Conservation (phyloP, 2,329 filamentous ascomycete genomes). For the Fusarium humuli region DNA sequence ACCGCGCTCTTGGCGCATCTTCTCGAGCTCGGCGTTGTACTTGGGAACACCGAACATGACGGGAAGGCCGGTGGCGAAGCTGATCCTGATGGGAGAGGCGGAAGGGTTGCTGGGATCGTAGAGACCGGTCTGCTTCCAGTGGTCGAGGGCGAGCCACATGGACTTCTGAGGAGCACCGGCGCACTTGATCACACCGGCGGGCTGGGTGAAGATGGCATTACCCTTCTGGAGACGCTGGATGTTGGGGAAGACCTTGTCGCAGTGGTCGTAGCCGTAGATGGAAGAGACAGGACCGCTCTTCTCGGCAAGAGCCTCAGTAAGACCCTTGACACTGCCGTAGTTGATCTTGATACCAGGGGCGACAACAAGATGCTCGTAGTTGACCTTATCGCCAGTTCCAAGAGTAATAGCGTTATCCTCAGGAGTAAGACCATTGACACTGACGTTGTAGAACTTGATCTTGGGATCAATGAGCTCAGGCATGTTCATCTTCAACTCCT, state of each 20-base stretch:
- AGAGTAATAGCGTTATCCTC: slow-evolving; percentile 68
- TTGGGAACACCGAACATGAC: slow-evolving; percentile 71
- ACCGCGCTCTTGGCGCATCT: slow-evolving; percentile 63
- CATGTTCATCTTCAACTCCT: slow-evolving; percentile 66
- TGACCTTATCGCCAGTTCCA: slow-evolving; percentile 64
- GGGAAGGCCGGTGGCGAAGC: slow-evolving; percentile 66
- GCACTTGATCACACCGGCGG: slow-evolving; percentile 69
- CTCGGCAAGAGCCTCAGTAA: slow-evolving; percentile 67
- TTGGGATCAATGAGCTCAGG: slow-evolving; percentile 67
- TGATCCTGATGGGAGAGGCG: slow-evolving; percentile 61
- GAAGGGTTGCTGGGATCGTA: slow-evolving; percentile 57
- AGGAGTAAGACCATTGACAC: slow-evolving; percentile 63
- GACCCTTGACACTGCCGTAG: slow-evolving; percentile 63
- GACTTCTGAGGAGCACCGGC: slow-evolving; percentile 71
- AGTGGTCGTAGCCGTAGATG: slow-evolving; percentile 68
- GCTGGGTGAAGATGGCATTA: slow-evolving; percentile 69
- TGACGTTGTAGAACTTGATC: slow-evolving; percentile 68
- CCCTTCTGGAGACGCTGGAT: slow-evolving; percentile 62
- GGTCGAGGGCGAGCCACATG: slow-evolving; percentile 71
- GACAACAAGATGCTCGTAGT: slow-evolving; percentile 74
- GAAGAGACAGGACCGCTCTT: slow-evolving; percentile 62
- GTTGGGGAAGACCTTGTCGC: slow-evolving; percentile 63
- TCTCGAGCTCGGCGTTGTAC: slow-evolving; percentile 65
- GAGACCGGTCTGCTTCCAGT: slow-evolving; percentile 66
- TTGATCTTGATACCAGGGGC: slow-evolving; percentile 67